Base-by-base conservation (phyloP, 2,329 filamentous ascomycete genomes). In the Polytolypa hystricis region DNA sequence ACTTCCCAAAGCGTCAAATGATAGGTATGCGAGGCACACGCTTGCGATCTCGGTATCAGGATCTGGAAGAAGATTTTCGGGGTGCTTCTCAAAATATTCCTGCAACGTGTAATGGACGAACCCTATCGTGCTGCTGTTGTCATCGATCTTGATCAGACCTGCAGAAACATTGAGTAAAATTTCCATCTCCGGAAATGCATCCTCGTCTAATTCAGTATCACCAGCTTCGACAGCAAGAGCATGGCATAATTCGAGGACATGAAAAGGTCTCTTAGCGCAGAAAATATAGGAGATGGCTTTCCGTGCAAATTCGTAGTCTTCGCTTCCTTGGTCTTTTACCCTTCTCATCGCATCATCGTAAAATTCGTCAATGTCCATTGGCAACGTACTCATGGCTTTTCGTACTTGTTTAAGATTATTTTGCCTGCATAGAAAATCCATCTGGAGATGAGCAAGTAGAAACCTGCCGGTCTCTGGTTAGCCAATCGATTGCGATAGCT, bases 11-110 rank as follows among this genome's bases (percentile, higher is more conserved):
- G 21, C 25, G 12, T 48, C 37, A n/a, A 48, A 43, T 2, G 38
- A 42, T 9, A 50, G 32, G 26, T 50, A 50, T 5, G 43, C 46
- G n/a, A 50, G 34, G 33, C 45, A 49, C 11, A 34, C 30, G 14
- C 15, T 29, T 8, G 44, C 42, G 12, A 50, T 25, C 14, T 35
- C 36, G 12, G 28, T 11, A 14, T 46, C 38, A 16, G 39, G 43
- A 31, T 45, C 35, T 3, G 43, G 30, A 29, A 48, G 41, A 33
- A 33, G 38, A 11, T 38, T 31, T 12, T 42, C 34, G 10, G 39
- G 29, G 23, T 39, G 30, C 8, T 30, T 20, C 8, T 41, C 30
- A 35, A 51, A 46, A 28, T 48, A 52, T 11, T 40, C 40, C 33
- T 49, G 38, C 4, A 45, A 41, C 4, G 49, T 44, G 21, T 45